A percentile compares a stretch with the other conserved stretches of the same genome.
These are phyloP conservation scores for Apiospora pterosperma DNA, from an alignment of 2,329 filamentous ascomycete species.

Conservation along the genomic window DNA sequence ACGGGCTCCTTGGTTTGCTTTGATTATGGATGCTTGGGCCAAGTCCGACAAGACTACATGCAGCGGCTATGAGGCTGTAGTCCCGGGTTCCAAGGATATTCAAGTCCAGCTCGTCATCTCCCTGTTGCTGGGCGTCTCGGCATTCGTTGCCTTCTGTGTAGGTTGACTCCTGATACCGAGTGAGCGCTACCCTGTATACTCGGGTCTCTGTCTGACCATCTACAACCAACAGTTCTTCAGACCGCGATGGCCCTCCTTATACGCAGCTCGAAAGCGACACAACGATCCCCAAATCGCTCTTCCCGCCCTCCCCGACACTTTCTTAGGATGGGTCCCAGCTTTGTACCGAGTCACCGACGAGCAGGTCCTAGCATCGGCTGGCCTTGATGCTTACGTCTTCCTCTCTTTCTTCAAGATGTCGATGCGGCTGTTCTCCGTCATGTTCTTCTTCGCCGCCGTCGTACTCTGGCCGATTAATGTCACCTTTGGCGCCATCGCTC, in stretches of 20 bases:
- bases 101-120: constrained; percentile 71
- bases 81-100: constrained; percentile 42
- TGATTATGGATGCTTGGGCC: constrained; percentile 1
- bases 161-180: constrained; percentile 22
- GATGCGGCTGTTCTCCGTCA: constrained; percentile 73
- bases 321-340: constrained; percentile 91
- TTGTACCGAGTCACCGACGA: constrained; percentile 84
- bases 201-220: constrained; percentile 7
- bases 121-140: constrained; percentile 62
- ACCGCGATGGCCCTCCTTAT: constrained; percentile 87
- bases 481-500: neutral
- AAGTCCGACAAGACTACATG: neutral
- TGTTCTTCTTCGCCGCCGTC: constrained; percentile 75
- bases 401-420: constrained; percentile 95
- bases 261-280: constrained; percentile 81
- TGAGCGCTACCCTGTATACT: neutral
- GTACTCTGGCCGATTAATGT: constrained; percentile 83
- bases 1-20: constrained; percentile 1
- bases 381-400: constrained; percentile 94
- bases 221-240: constrained; percentile 56
- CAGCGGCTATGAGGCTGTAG: constrained; percentile 14
- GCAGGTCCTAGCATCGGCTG: constrained; percentile 84
- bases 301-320: constrained; percentile 75
- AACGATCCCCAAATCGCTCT: constrained; percentile 57
- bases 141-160: constrained; percentile 76